Base-by-base conservation (phyloP, 2,329 filamentous ascomycete species). In the Verticillium tricorpus region DNA sequence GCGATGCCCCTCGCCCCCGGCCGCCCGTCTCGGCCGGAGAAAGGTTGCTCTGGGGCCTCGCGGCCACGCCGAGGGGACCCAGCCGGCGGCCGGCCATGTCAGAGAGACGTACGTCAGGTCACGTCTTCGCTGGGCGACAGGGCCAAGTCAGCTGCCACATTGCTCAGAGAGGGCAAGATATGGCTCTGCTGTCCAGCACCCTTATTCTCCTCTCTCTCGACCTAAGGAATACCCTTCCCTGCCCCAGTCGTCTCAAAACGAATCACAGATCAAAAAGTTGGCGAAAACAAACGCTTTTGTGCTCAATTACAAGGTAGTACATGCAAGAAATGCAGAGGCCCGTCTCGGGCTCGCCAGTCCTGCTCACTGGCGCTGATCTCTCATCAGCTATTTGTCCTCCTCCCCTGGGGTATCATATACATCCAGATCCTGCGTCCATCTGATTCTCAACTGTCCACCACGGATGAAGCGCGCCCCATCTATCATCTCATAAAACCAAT, bases 351-450 rank as follows among this genome's bases (percentile, higher is more conserved):
- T 39, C 14, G 56, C 56, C 35, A 39, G 35, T 40, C 25, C 19
- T 58, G 56, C 56, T 25, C 11, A n/a, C 56, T 40, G 22, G 35
- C 19, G 22, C 32, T 35, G 56, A 28, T 34, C 35, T 45, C 22
- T n/a, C 34, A 19, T n/a, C 56, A 39, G 35, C 19, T 14, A 32
- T 31, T 17, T 32, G 4, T 22, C 8, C 15, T 59, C 57, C 17
- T 50, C 57, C 32, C n/a, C n/a, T 54, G 28, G 58, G 58, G 58
- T 59, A 59, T 59, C 58, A 59, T 59, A 54, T 59, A 54, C 58
- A 28, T 58, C 37, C 57, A 58, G 31, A 45, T 31, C 56, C n/a
- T 56, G n/a, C 54, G 28, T 56, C 28, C 54, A 25, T 56, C 14
- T n/a, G n/a, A 2, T n/a, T 9, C 25, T 32, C 17, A 22, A 22